Evolutionary conservation across 345 rosid species (phyloP).

Genomic region (Iberis pinnata): DNA sequence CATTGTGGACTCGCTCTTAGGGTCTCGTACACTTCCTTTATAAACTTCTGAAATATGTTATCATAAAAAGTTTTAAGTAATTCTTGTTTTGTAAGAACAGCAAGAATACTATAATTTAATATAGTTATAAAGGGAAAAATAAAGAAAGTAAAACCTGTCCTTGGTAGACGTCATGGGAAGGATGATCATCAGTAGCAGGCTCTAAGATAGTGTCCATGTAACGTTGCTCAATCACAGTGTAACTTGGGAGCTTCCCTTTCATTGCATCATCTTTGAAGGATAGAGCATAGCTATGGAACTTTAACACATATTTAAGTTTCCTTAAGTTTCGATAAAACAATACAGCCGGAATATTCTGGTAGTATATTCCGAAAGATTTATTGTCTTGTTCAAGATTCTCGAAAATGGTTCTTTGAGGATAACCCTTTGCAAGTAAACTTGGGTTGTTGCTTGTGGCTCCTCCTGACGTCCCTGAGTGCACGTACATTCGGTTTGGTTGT

Average conservation of each 20-base stretch:
- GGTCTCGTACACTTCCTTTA: slow-evolving; percentile 86
- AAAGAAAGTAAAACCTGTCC: slow-evolving; percentile 46
- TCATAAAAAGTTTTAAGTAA: too few species aligned
- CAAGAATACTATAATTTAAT: too few species aligned
- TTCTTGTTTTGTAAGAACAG: too few species aligned
- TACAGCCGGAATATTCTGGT: slow-evolving; percentile 78
- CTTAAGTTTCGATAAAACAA: slow-evolving; percentile 61
- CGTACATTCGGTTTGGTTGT: slow-evolving; percentile 76
- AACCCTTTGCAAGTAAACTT: slow-evolving; percentile 48
- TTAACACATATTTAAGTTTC: slow-evolving; percentile 51
- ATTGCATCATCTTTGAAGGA: slow-evolving; percentile 47
- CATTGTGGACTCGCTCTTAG: slow-evolving; percentile 87
- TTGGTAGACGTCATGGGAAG: slow-evolving; percentile 83
- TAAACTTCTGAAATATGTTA: slow-evolving; percentile 22
- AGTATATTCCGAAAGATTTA: slow-evolving; percentile 68
- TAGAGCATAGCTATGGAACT: slow-evolving; percentile 44
- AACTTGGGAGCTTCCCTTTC: slow-evolving; percentile 59
- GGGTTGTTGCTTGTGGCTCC: slow-evolving; percentile 88
- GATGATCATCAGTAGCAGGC: slow-evolving; percentile 84
- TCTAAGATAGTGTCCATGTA: slow-evolving; percentile 45
- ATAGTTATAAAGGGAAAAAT: too few species aligned
- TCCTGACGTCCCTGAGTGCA: slow-evolving; percentile 66
- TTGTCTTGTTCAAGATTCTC: slow-evolving; percentile 51
- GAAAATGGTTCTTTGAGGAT: slow-evolving; percentile 76
- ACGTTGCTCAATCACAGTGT: slow-evolving; percentile 79